Percentiles rank a stretch among this genome's conserved stretches.
Evolutionary conservation across 371 early-diverging fungal species (phyloP).

Genomic region (Rozella allomycis): DNA sequence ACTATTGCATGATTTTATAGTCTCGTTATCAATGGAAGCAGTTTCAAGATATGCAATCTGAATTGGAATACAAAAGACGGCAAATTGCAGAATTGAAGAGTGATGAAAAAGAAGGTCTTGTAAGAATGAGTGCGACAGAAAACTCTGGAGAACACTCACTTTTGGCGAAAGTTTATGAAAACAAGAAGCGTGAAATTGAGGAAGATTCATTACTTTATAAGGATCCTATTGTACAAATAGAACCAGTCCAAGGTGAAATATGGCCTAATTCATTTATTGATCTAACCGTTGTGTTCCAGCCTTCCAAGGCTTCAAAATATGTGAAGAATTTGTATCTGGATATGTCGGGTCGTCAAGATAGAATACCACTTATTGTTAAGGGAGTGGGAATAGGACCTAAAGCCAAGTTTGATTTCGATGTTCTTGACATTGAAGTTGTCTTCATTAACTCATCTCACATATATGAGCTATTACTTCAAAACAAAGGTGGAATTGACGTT

Average conservation of each 20-base stretch:
- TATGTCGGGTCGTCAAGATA: too few species aligned
- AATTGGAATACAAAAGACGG: too few species aligned
- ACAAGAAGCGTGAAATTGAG: constrained; percentile 10
- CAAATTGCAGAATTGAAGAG: constrained; percentile 13
- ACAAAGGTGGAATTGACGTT: constrained; percentile 22
- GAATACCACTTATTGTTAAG: too few species aligned
- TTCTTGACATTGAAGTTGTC: constrained; percentile 17
- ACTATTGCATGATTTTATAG: constrained; percentile 4
- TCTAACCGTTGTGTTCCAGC: constrained; percentile 14
- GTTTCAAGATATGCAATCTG: too few species aligned
- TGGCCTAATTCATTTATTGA: constrained; percentile 24
- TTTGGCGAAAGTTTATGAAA: constrained; percentile 5
- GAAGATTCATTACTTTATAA: constrained; percentile 8
- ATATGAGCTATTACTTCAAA: constrained; percentile 22
- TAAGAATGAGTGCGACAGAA: neutral
- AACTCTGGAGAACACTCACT: too few species aligned
- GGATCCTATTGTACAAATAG: neutral
- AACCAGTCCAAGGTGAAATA: constrained; percentile 11
- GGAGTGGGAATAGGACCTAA: constrained; percentile 24
- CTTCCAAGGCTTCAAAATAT: constrained; percentile 10
- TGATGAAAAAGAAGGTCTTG: constrained; percentile 1
- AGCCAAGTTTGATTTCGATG: constrained; percentile 21
- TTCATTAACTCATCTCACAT: constrained; percentile 21
- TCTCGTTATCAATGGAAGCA: constrained; percentile 19
- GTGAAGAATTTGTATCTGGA: too few species aligned